Conservation (phyloP, 2,329 filamentous ascomycete genomes). For the Colletotrichum tropicale region DNA sequence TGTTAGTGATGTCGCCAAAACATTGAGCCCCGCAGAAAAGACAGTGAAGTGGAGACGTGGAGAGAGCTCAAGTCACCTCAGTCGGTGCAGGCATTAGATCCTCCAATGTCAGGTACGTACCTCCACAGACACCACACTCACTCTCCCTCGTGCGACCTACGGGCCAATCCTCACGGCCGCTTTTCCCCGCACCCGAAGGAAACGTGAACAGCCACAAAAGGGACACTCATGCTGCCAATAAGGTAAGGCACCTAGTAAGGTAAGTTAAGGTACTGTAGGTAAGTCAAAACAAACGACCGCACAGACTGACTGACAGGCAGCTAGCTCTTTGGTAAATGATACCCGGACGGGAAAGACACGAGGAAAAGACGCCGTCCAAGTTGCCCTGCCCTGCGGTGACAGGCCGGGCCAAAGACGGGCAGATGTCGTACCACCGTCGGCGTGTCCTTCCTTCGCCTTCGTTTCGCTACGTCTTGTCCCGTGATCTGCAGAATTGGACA, state of each 20-base stretch:
- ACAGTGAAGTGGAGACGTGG: background rate
- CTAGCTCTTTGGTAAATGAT: background rate
- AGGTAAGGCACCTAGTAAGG: background rate
- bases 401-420: background rate
- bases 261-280: background rate
- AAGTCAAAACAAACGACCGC: background rate
- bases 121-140: background rate
- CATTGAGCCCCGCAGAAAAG: background rate
- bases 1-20: background rate
- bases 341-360: background rate
- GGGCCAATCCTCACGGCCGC: background rate
- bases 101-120: background rate
- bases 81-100: background rate
- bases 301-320: background rate
- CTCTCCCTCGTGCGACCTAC: background rate
- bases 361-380: background rate
- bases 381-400: background rate
- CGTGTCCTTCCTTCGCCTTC: background rate
- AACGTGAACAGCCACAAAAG: background rate
- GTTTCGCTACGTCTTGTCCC: background rate
- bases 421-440: background rate
- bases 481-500: background rate
- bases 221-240: background rate
- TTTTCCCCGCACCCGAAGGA: background rate
- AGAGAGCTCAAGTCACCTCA: background rate